phyloP scores from a whole-genome alignment of 75 land plant genomes.

The Adiantum capillusveneris region DNA sequence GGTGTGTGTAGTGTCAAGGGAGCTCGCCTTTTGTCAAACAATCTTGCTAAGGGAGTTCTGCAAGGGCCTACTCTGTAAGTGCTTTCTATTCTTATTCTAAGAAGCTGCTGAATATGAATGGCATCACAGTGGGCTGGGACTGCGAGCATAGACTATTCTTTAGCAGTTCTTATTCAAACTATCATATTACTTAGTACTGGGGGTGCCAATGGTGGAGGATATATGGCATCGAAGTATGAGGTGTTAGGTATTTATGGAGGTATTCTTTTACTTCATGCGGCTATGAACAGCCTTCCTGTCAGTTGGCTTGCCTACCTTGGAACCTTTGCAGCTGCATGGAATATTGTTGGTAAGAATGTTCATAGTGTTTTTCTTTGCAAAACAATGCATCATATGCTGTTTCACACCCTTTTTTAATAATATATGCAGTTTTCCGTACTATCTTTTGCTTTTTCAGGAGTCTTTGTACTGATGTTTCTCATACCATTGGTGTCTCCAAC shows the following conservation, averaged over 20 bases:
- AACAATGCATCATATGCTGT: too few species aligned
- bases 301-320: constrained; percentile 53
- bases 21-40: neutral
- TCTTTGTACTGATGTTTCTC: constrained; percentile 70
- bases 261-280: constrained; percentile 52
- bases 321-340: constrained; percentile 71
- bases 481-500: constrained; percentile 70
- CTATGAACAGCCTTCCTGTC: constrained; percentile 65
- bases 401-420: neutral
- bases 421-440: neutral
- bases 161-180: constrained; percentile 67
- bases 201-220: constrained; percentile 83
- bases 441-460: constrained; percentile 40
- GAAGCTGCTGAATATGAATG: neutral
- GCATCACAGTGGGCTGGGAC: constrained; percentile 78
- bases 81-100: neutral
- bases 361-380: neutral
- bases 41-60: neutral
- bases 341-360: constrained; percentile 44
- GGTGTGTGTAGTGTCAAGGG: neutral
- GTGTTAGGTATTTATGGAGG: constrained; percentile 62
- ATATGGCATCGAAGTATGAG: constrained; percentile 56
- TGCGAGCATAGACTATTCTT: constrained; percentile 70
- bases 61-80: too few species aligned
- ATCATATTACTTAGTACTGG: constrained; percentile 80